Evolutionary conservation across 768 basidiomycete genomes (phyloP).

Genomic region (Hortiboletus flavorubellus): DNA sequence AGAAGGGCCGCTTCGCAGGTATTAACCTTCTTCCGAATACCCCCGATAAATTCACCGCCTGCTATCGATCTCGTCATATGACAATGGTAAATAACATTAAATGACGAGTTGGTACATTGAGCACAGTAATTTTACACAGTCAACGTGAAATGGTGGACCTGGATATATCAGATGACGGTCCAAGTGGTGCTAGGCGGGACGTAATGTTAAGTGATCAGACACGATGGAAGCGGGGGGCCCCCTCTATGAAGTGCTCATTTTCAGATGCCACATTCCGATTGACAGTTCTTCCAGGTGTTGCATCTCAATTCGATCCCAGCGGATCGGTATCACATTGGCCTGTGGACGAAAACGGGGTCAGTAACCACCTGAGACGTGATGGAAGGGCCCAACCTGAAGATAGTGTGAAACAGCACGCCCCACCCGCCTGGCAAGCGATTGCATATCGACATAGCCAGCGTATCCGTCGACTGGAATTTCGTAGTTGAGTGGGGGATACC

Average conservation of each 20-base stretch:
- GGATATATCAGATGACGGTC: slow-evolving; percentile 13
- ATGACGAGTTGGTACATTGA: slow-evolving; percentile 18
- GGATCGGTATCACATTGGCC: slow-evolving; percentile 68
- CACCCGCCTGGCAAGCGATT: slow-evolving; percentile 65
- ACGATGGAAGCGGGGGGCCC: background rate
- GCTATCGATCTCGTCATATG: background rate
- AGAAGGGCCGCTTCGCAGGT: background rate
- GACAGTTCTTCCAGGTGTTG: slow-evolving; percentile 69
- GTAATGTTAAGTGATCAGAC: slow-evolving; percentile 11
- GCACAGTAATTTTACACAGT: slow-evolving; percentile 21
- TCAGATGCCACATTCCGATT: slow-evolving; percentile 71
- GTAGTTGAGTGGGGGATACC: slow-evolving; percentile 67
- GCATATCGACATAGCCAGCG: slow-evolving; percentile 59
- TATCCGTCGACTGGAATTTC: slow-evolving; percentile 71
- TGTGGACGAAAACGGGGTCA: slow-evolving; percentile 26
- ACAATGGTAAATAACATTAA: slow-evolving; percentile 23
- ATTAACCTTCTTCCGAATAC: slow-evolving; percentile 6
- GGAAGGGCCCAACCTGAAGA: slow-evolving; percentile 50
- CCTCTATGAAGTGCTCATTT: slow-evolving; percentile 37
- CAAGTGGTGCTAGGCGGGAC: slow-evolving; percentile 3
- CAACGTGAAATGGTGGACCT: slow-evolving; percentile 1
- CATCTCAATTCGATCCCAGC: slow-evolving; percentile 65
- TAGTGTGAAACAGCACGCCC: slow-evolving; percentile 73
- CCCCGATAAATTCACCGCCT: background rate
- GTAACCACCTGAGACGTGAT: slow-evolving; percentile 2